Base-by-base conservation (phyloP, 345 rosid species). In the Balakata baccata region DNA sequence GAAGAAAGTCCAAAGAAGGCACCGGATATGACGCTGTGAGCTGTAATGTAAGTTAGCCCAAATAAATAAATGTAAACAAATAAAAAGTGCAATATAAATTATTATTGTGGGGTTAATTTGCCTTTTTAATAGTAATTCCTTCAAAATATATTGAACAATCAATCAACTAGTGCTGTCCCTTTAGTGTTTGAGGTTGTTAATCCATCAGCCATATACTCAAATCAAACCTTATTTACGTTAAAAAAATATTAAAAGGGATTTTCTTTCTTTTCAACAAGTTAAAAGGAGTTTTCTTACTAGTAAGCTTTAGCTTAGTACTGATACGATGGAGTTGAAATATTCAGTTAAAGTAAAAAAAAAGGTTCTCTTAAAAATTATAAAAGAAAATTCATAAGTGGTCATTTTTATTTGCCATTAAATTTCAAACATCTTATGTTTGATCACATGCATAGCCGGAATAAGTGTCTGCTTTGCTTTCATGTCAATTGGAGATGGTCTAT, bases 21-120 rank as follows among this genome's bases (percentile, higher is more conserved):
- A 34, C 22, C 37, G 2, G 25, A 17, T 16, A 20, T 68, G 68
- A 72, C 60, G 60, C 72, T 23, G 41, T 80, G 78, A 77, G 82
- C 86, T 80, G 86, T 73, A 66, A 56, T 80, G 86, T 73, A 66
- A 56, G 5, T 54, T 1, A 29, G 34, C 57, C 68, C 63, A n/a
- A 20, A 29, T 14, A 49, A 5, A 39, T 8, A 64, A 3, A 13
- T 23, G n/a, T 14, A 59, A 39, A 68, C 66, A 75, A 39, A 59
- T 29, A 49, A 22, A 8, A 74, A 34, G 59, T 25, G 16, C 38
- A 29, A 39, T 9, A 11, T 56, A 34, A 56, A 57, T 38, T 1
- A 29, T 14, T 16, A 47, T 12, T 13, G 64, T 56, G 54, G 54
- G 54, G 20, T 56, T 29, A 29, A 29, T 29, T 29, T 29, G 34